Conservation (phyloP, 805 yeast species). For the Candida odintsovae region DNA sequence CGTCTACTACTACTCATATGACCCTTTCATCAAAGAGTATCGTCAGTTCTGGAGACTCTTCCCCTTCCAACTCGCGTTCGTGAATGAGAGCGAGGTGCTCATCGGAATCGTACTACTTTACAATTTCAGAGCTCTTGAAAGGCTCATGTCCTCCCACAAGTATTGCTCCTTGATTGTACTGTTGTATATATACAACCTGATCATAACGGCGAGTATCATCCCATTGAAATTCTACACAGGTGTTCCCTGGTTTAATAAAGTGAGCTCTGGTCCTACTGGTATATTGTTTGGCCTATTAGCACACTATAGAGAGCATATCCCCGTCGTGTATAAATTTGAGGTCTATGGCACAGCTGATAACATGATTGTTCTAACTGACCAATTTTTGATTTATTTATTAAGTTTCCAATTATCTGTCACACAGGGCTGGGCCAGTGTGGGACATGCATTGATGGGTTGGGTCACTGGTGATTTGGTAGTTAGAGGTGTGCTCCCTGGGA, state of each 20-base stretch:
- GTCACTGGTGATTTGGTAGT: conserved; percentile 28
- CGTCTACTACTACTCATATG: conserved; percentile 25
- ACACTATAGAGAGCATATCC: conserved; percentile 32
- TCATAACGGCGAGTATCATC: conserved; percentile 7
- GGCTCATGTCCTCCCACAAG: conserved; percentile 32
- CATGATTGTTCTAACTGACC: conserved; percentile 26
- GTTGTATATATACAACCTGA: conserved; percentile 12
- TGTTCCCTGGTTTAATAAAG: conserved; percentile 9
- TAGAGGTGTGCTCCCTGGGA: conserved; percentile 33
- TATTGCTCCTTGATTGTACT: conserved; percentile 22
- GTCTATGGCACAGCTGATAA: conserved; percentile 12
- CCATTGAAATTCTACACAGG: conserved; percentile 17
- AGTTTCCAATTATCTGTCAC: conserved; percentile 28
- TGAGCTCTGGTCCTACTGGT: conserved; percentile 28
- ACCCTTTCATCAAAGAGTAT: conserved; percentile 30
- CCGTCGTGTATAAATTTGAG: conserved; percentile 34
- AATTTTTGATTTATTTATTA: conserved; percentile 27
- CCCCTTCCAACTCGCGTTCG: conserved; percentile 19
- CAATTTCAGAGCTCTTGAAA: conserved; percentile 32
- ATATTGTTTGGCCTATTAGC: conserved; percentile 30
- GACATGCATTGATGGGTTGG: conserved; percentile 31
- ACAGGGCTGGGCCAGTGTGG: conserved; percentile 24
- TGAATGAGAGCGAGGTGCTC: conserved; percentile 31
- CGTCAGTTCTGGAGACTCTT: conserved; percentile 24
- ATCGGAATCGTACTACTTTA: conserved; percentile 30